These are phyloP conservation scores for Helotiales sp. DNA, from an alignment of 2,329 filamentous ascomycete species.

Conservation along the genomic window DNA sequence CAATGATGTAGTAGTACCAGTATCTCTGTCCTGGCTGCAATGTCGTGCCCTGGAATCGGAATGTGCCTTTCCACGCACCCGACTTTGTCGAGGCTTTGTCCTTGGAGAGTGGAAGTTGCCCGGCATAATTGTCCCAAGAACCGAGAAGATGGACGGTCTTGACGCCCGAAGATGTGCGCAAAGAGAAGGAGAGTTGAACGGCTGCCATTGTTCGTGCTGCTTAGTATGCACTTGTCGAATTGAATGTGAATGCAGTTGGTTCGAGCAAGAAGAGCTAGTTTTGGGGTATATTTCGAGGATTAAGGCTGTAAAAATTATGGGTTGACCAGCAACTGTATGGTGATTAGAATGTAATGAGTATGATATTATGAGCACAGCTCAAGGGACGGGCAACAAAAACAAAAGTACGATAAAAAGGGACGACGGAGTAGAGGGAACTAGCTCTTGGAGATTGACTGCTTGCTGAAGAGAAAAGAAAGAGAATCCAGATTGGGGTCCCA, in stretches of 20 bases:
- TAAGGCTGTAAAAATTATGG: conserved; percentile 58
- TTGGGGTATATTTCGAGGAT: conserved; percentile 32
- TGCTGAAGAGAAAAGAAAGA: conserved; percentile 57
- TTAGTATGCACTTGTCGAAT: conserved; percentile 23
- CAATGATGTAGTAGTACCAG: conserved; percentile 99
- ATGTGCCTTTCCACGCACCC: conserved; percentile 92
- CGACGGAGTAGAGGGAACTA: conserved; percentile 46
- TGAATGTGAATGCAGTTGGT: conserved; percentile 37
- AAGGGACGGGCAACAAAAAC: conserved; percentile 37
- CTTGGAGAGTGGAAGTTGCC: conserved; percentile 91
- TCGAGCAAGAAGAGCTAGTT: conserved; percentile 42
- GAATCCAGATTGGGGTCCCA: conserved; percentile 23
- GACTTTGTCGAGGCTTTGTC: conserved; percentile 80
- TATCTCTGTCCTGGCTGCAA: conserved; percentile 89
- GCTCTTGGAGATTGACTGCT: conserved; percentile 57
- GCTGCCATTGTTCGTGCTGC: conserved; percentile 70
- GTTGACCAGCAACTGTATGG: conserved; percentile 52
- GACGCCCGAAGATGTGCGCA: conserved; percentile 93
- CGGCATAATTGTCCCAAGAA: conserved; percentile 96
- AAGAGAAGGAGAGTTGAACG: conserved; percentile 91
- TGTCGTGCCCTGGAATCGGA: conserved; percentile 87
- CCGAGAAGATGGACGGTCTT: conserved; percentile 97
- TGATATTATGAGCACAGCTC: conserved; percentile 56
- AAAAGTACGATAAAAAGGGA: conserved; percentile 45
- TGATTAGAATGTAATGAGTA: conserved; percentile 36